These are phyloP conservation scores for Candida pseudofarinosa DNA, from an alignment of 805 yeast genomes.

Conservation along the genomic window DNA sequence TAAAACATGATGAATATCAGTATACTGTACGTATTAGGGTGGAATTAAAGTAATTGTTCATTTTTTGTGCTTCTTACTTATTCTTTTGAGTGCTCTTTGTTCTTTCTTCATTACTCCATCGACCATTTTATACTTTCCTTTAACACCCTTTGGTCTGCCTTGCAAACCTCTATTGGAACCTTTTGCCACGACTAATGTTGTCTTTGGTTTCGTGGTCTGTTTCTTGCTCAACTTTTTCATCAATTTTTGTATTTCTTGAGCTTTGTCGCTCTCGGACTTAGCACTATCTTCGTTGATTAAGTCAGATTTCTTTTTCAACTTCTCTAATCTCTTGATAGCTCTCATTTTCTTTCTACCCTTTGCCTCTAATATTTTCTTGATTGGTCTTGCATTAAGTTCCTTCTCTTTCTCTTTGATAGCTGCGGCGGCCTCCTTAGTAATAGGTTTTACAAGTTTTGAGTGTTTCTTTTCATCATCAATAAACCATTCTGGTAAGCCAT, in stretches of 20 bases:
- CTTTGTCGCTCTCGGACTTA: slow-evolving; percentile 89
- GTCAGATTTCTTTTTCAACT: slow-evolving; percentile 85
- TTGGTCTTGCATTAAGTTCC: slow-evolving; percentile 91
- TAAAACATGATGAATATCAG: too few species aligned
- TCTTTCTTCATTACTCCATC: slow-evolving; percentile 98
- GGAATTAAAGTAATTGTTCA: too few species aligned
- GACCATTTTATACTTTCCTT: slow-evolving; percentile 98
- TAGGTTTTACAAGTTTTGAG: slow-evolving; percentile 82
- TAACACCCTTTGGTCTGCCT: slow-evolving; percentile 96
- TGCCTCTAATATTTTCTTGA: slow-evolving; percentile 97
- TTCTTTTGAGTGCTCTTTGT: slow-evolving; percentile 86
- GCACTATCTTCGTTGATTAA: slow-evolving; percentile 80
- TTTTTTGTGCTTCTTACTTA: slow-evolving; percentile 80
- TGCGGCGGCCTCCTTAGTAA: slow-evolving; percentile 75
- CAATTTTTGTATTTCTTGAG: slow-evolving; percentile 84
- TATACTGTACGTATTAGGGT: too few species aligned
- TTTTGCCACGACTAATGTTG: slow-evolving; percentile 81
- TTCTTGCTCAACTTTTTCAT: slow-evolving; percentile 75
- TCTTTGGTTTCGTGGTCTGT: slow-evolving; percentile 72
- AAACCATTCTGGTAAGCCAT: slow-evolving; percentile 96
- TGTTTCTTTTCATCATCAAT: slow-evolving; percentile 86
- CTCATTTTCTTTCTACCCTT: slow-evolving; percentile 93
- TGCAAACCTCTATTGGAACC: slow-evolving; percentile 82
- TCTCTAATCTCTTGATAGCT: slow-evolving; percentile 78
- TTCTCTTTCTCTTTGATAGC: slow-evolving; percentile 42